phyloP scores from a whole-genome alignment of 164 flowering plant species.

The Macadamia integrifolia region DNA sequence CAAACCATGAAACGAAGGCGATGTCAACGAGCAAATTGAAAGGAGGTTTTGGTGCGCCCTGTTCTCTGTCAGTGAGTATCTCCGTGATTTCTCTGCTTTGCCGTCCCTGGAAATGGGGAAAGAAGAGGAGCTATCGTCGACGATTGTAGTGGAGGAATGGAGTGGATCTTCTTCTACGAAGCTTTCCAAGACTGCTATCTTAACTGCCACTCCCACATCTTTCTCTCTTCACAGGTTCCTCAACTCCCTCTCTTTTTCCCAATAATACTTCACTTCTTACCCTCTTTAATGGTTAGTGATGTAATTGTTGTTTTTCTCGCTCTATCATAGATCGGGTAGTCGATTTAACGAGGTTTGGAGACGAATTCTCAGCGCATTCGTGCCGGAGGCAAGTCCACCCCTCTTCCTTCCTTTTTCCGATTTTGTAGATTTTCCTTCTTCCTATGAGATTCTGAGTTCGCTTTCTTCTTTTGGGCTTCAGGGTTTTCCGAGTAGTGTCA shows the following conservation, averaged over 20 bases:
- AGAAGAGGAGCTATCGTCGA: slow-evolving; percentile 1
- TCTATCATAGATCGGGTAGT: slow-evolving; percentile 32
- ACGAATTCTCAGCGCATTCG: slow-evolving; percentile 74
- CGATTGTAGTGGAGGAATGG: slow-evolving; percentile 66
- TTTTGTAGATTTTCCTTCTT: background rate
- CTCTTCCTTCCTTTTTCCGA: background rate
- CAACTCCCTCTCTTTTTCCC: background rate
- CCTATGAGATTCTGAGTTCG: background rate
- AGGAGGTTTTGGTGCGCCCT: no score
- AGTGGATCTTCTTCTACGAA: slow-evolving; percentile 64
- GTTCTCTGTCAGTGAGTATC: no score
- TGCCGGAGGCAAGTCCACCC: slow-evolving; percentile 66
- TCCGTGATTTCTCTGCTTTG: background rate
- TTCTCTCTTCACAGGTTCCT: slow-evolving; percentile 45
- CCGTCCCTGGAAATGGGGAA: slow-evolving; percentile 7
- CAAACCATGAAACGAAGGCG: no score
- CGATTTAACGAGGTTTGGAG: slow-evolving; percentile 54
- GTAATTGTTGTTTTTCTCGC: background rate
- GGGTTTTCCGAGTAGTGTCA: slow-evolving; percentile 95
- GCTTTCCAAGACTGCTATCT: slow-evolving; percentile 65
- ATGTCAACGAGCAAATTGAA: no score
- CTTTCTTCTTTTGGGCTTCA: slow-evolving; percentile 22
- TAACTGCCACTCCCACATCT: slow-evolving; percentile 41
- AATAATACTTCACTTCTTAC: background rate
- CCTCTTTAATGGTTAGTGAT: background rate